These are phyloP conservation scores for Phyllosticta citrichinensis DNA, from an alignment of 2,329 filamentous ascomycete species.

Conservation along the genomic window DNA sequence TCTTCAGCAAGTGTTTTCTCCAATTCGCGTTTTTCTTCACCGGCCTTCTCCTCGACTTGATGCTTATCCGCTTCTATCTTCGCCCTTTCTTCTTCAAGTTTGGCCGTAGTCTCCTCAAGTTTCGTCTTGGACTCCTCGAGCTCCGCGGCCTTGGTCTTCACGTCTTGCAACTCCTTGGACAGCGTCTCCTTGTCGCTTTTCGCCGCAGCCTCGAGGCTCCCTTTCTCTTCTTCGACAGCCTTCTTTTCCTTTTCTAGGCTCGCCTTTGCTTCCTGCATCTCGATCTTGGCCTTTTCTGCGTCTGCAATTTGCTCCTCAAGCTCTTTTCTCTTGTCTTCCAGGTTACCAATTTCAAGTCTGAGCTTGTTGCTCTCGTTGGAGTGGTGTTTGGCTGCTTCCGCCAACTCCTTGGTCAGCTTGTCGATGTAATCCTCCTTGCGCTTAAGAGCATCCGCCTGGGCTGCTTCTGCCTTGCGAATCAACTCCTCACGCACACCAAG, in stretches of 20 bases:
- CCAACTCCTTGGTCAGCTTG: slow-evolving; percentile 40
- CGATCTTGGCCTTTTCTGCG: slow-evolving; percentile 34
- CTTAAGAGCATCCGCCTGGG: slow-evolving; percentile 42
- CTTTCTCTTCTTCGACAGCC: slow-evolving; percentile 34
- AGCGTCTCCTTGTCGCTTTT: slow-evolving; percentile 24
- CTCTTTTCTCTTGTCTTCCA: slow-evolving; percentile 44
- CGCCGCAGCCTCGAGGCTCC: slow-evolving; percentile 32
- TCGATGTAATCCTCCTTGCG: slow-evolving; percentile 46
- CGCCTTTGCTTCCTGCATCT: slow-evolving; percentile 23
- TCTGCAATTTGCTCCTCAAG: slow-evolving; percentile 37
- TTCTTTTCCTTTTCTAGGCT: slow-evolving; percentile 24
- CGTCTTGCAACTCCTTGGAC: slow-evolving; percentile 32
- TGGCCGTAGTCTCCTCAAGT: slow-evolving; percentile 33
- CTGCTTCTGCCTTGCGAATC: slow-evolving; percentile 38
- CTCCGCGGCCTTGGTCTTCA: slow-evolving; percentile 32
- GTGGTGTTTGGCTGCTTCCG: slow-evolving; percentile 39
- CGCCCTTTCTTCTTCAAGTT: slow-evolving; percentile 22
- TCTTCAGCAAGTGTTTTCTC: slow-evolving; percentile 28
- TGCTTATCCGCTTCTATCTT: slow-evolving; percentile 24
- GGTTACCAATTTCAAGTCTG: slow-evolving; percentile 39
- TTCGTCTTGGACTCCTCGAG: slow-evolving; percentile 36
- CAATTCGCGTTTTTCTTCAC: slow-evolving; percentile 29
- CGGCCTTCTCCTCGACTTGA: slow-evolving; percentile 29
- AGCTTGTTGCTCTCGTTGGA: slow-evolving; percentile 42
- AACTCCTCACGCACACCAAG: slow-evolving; percentile 40